Percentiles rank a stretch among this genome's conserved stretches.
phyloP scores from a whole-genome alignment of 1,284 basidiomycete genomes.

The Heterobasidion occidentale region DNA sequence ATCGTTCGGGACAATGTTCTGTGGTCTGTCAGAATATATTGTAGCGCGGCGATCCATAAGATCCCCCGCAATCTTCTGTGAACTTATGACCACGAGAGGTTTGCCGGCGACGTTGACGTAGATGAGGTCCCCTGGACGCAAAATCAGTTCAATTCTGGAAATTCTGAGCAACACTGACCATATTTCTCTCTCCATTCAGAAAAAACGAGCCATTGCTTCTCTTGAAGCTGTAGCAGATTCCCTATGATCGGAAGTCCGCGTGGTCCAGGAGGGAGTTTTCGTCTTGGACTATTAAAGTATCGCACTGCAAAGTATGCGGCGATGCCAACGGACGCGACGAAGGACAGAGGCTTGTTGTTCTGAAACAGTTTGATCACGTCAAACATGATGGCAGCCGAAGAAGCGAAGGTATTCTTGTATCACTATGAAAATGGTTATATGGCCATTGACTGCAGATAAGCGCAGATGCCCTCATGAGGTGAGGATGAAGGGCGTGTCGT shows the following conservation, averaged over 20 bases:
- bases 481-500: too few species aligned
- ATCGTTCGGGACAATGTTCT: neutral
- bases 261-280: conserved; percentile 9
- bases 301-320: neutral
- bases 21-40: conserved; percentile 15
- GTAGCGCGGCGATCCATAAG: conserved; percentile 15
- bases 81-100: conserved; percentile 15
- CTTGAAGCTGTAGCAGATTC: conserved; percentile 4
- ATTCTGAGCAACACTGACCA: neutral
- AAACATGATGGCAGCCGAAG: too few species aligned
- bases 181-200: conserved; percentile 6
- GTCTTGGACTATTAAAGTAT: neutral
- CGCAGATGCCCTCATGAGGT: too few species aligned
- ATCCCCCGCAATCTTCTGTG: conserved; percentile 12
- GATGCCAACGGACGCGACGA: neutral
- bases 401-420: neutral
- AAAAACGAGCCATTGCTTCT: conserved; percentile 6
- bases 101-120: conserved; percentile 14
- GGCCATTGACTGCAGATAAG: neutral
- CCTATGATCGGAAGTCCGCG: conserved; percentile 6
- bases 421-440: neutral
- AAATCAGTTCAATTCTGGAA: neutral
- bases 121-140: conserved; percentile 15
- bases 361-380: neutral
- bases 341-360: neutral